Conservation (phyloP, 2,329 filamentous ascomycete genomes). For the Berkeleyomyces rouxiae region DNA sequence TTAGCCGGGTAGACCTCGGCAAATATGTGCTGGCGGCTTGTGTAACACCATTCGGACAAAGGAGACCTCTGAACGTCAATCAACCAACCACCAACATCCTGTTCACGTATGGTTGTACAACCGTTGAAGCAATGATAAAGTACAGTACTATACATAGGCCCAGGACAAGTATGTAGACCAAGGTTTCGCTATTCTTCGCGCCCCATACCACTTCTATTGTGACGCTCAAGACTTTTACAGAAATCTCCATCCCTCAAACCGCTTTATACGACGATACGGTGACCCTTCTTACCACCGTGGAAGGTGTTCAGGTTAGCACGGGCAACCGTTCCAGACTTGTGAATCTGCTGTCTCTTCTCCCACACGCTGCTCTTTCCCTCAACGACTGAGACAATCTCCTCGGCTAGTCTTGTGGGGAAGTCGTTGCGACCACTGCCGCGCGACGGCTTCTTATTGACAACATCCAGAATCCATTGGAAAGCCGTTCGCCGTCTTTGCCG, state of each 20-base stretch:
- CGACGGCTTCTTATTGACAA: conserved; percentile 62
- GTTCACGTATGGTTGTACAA: background rate
- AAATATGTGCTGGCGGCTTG: background rate
- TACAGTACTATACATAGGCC: conserved; percentile 13
- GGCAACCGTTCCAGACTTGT: conserved; percentile 64
- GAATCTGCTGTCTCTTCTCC: conserved; percentile 61
- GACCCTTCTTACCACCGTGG: conserved; percentile 14
- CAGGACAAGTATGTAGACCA: background rate
- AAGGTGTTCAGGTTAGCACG: conserved; percentile 48
- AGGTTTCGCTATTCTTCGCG: background rate
- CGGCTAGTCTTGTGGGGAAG: conserved; percentile 63
- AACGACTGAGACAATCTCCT: conserved; percentile 73
- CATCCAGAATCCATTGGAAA: conserved; percentile 76
- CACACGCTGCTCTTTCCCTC: conserved; percentile 74
- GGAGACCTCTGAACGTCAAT: background rate
- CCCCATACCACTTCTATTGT: background rate
- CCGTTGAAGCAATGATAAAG: background rate
- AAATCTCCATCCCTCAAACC: background rate
- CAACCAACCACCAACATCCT: background rate
- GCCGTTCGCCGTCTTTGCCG: conserved; percentile 64
- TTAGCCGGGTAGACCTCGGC: background rate
- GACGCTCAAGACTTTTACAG: background rate
- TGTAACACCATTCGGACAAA: background rate
- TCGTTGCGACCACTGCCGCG: conserved; percentile 53
- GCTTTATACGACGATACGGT: conserved; percentile 12